phyloP scores from a whole-genome alignment of 1,284 basidiomycete genomes.

The Cutaneotrichosporon dermatis region DNA sequence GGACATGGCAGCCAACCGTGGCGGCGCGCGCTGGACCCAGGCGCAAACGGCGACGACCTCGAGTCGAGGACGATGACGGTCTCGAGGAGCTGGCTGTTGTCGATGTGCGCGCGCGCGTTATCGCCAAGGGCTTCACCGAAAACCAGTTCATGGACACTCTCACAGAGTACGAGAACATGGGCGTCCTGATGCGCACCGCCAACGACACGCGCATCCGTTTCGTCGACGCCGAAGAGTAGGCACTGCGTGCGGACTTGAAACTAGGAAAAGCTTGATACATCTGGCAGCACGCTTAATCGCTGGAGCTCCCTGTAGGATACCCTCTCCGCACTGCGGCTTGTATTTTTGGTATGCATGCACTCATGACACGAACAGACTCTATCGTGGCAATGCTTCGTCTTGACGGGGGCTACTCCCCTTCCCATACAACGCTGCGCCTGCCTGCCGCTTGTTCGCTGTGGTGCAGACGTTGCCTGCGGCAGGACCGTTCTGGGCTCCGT shows the following conservation, averaged over 20 bases:
- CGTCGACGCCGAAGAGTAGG: constrained; percentile 38
- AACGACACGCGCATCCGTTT: constrained; percentile 66
- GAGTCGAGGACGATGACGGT: constrained; percentile 54
- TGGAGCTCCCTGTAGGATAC: not conserved
- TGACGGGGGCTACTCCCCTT: not conserved
- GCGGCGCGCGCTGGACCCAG: constrained; percentile 33
- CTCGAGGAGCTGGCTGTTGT: constrained; percentile 62
- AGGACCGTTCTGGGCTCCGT: too few relatives aligned
- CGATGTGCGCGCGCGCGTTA: constrained; percentile 75
- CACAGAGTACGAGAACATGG: constrained; percentile 72
- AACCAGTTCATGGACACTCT: constrained; percentile 80
- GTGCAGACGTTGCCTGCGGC: too few relatives aligned
- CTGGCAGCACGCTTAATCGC: not conserved
- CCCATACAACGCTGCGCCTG: not conserved
- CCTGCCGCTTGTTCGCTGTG: not conserved
- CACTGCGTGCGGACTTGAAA: not conserved
- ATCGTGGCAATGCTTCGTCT: not conserved
- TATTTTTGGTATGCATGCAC: constrained; percentile 7
- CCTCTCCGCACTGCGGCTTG: not conserved
- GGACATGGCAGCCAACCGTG: constrained; percentile 61
- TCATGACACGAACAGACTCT: not conserved
- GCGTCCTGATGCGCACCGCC: constrained; percentile 68
- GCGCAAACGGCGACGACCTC: constrained; percentile 47
- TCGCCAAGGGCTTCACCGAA: constrained; percentile 85
- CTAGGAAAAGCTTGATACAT: not conserved